phyloP scores from a whole-genome alignment of 495 filamentous ascomycete species.

The Neurospora sp. region DNA sequence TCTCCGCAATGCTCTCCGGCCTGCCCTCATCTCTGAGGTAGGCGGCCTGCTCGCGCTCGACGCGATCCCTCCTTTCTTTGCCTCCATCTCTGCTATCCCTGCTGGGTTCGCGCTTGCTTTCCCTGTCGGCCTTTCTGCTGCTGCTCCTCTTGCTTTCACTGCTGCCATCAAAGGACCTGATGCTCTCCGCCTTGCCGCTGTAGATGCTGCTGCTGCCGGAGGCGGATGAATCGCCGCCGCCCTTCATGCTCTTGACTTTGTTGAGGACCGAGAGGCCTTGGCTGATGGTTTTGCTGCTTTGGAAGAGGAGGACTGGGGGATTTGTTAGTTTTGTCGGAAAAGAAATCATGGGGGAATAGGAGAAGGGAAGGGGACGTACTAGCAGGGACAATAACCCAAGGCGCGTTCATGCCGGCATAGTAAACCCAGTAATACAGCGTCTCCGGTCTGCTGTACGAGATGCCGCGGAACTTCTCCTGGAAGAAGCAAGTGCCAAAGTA shows the following conservation, averaged over 20 bases:
- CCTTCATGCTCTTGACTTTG: neutral
- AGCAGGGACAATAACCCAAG: constrained; percentile 71
- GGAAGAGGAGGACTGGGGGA: neutral
- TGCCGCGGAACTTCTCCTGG: constrained; percentile 47
- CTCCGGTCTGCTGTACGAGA: constrained; percentile 66
- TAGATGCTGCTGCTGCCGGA: neutral
- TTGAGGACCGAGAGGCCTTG: neutral
- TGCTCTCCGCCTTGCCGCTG: neutral
- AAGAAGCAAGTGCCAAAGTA: constrained; percentile 77
- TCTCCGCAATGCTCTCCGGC: neutral
- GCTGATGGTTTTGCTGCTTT: neutral
- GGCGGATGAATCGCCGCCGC: neutral
- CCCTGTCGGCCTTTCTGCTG: neutral
- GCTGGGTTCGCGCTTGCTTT: neutral
- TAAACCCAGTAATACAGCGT: constrained; percentile 80
- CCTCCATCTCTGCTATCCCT: neutral
- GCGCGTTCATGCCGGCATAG: constrained; percentile 75
- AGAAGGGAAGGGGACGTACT: constrained; percentile 14
- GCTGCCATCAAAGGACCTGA: neutral
- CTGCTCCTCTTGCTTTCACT: neutral
- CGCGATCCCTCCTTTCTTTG: neutral
- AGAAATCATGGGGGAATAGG: neutral
- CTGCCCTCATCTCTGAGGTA: neutral
- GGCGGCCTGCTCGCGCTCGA: neutral
- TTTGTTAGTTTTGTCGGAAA: neutral